These are phyloP conservation scores for Vigna hirtella DNA, from an alignment of 306 rosid genomes.

Conservation along the genomic window DNA sequence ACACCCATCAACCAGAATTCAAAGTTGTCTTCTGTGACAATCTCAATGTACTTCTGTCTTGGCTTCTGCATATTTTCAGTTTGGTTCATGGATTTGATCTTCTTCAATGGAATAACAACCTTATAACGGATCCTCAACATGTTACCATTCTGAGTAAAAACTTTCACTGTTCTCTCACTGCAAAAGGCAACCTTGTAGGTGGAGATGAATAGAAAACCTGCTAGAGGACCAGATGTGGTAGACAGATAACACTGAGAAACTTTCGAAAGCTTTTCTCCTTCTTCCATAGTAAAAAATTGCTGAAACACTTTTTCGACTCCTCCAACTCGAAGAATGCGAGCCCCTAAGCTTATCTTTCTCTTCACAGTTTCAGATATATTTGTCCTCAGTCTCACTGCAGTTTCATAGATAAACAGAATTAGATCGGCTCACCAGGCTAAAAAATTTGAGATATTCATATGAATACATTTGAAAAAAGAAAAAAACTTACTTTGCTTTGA, in stretches of 20 bases:
- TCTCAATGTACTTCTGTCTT: conserved; percentile 47
- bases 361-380: conserved; percentile 69
- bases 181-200: conserved; percentile 75
- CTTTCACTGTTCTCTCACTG: conserved; percentile 69
- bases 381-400: conserved; percentile 53
- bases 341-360: conserved; percentile 73
- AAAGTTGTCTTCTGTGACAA: conserved; percentile 47
- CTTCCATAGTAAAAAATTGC: conserved; percentile 55
- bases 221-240: conserved; percentile 80
- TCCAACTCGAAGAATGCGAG: conserved; percentile 63
- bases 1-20: conserved; percentile 52
- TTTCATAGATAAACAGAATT: conserved; percentile 11
- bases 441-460: background rate
- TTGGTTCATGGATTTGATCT: conserved; percentile 45
- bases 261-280: conserved; percentile 66
- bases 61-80: conserved; percentile 42
- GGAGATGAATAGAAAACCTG: conserved; percentile 83
- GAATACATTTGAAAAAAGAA: too few relatives aligned
- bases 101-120: conserved; percentile 44
- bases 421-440: background rate
- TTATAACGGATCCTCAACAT: conserved; percentile 47
- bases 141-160: conserved; percentile 55
- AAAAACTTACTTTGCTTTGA: conserved; percentile 42
- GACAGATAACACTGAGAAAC: conserved; percentile 74
- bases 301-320: conserved; percentile 63